Evolutionary conservation across 306 rosid species (phyloP).

Genomic region (Rosa chinensis): DNA sequence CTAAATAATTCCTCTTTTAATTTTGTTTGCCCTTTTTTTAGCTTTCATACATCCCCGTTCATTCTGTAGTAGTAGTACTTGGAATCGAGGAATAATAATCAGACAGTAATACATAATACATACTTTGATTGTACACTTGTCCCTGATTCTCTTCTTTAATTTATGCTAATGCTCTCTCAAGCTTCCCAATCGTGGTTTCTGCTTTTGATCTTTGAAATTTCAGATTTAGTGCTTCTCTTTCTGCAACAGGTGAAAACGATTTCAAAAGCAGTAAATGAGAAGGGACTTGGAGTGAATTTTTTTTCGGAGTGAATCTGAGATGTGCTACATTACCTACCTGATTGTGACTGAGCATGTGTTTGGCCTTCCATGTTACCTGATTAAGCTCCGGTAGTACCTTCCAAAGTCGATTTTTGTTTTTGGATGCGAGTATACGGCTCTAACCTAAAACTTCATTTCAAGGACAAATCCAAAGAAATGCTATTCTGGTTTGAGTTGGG

Average conservation of each 20-base stretch:
- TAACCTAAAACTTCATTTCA: neutral
- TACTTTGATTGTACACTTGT: neutral
- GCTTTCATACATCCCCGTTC: neutral
- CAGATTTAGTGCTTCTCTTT: neutral
- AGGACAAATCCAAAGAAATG: neutral
- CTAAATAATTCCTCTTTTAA: neutral
- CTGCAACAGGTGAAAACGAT: neutral
- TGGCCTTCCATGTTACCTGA: neutral
- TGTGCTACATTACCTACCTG: neutral
- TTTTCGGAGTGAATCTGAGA: neutral
- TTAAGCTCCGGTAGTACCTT: neutral
- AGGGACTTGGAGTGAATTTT: neutral
- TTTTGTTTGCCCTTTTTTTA: neutral
- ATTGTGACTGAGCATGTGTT: neutral
- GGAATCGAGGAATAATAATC: neutral
- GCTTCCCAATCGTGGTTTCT: neutral
- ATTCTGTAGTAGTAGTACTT: neutral
- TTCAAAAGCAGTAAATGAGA: neutral
- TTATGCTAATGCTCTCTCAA: neutral
- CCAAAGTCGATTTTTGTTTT: neutral
- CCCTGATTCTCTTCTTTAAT: no score
- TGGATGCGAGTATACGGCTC: neutral
- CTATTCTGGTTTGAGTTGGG: neutral
- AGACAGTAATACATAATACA: neutral
- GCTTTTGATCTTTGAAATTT: neutral